Evolutionary conservation across 2,329 filamentous ascomycete species (phyloP), one percentile per base, ranked within the genome.

Genomic region (Herpotrichia juniperi): DNA sequence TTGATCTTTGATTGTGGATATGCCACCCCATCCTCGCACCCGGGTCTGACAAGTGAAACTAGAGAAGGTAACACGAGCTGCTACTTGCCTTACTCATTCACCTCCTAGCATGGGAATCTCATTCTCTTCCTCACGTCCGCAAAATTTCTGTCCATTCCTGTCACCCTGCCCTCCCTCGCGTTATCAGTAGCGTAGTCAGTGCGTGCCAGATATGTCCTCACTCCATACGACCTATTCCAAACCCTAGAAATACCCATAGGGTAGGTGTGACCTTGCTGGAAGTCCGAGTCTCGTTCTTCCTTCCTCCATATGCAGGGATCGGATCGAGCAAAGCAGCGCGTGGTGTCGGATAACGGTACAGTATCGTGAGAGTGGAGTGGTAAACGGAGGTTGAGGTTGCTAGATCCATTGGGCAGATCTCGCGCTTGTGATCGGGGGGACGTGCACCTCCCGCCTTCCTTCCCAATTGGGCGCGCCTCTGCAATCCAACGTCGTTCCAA

Each of bases 91-190:
- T n/a, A n/a, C n/a, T 12, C 26, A 28, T 28, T 28, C 7, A 6
- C 26, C 12, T 28, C 7, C 26, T 28, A 12, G 26, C 26, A 28
- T 28, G 31, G 16, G 31, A 3, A 6, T 5, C 4, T 24, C 25
- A 30, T 43, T 16, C 24, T 16, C 31, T 34, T 53, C 46, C 58
- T 50, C 55, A 51, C 46, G 24, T 31, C 42, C 14, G 19, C 51
- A 47, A 56, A 56, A 56, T 58, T 56, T 44, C 51, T 53, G 34
- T 34, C 48, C 47, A 50, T 50, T 42, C 45, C 52, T 31, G 47
- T 46, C 49, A 44, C 26, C 22, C n/a, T 35, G 17, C 30, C 16
- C 45, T 44, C 30, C 16, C 45, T 44, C 34, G 34, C 9, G 11
- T 17, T 7, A 37, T 19, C 34, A 17, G 21, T 37, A 37, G 34